phyloP scores from a whole-genome alignment of 306 rosid genomes.

The Cicer arietinum region DNA sequence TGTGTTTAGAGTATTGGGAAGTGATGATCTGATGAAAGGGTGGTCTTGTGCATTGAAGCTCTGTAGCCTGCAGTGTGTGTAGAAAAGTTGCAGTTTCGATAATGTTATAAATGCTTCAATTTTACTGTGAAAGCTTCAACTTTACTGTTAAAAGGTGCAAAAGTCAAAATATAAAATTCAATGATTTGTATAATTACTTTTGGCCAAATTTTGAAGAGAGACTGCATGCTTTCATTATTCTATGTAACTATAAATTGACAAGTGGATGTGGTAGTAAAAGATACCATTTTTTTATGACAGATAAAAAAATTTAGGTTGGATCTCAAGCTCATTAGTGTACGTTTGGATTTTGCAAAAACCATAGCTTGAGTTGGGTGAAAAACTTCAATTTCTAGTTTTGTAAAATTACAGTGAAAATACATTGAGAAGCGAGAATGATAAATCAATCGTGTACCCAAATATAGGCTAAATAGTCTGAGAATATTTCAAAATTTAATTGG shows the following conservation, averaged over 20 bases:
- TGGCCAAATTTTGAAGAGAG: slow-evolving; percentile 4
- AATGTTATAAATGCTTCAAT: slow-evolving; percentile 46
- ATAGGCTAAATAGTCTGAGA: too few species aligned
- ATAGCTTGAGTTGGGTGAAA: too few species aligned
- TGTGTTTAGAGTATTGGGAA: slow-evolving; percentile 48
- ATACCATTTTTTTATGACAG: too few species aligned
- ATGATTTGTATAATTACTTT: slow-evolving; percentile 33
- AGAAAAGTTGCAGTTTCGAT: slow-evolving; percentile 39
- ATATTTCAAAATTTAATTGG: too few species aligned
- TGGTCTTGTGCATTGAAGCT: slow-evolving; percentile 34
- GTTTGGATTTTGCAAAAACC: too few species aligned
- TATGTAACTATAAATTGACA: slow-evolving; percentile 41
- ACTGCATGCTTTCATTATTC: slow-evolving; percentile 30
- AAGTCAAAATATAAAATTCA: slow-evolving; percentile 34
- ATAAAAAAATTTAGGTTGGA: too few species aligned
- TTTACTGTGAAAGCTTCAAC: slow-evolving; percentile 29
- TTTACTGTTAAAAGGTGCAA: slow-evolving; percentile 2
- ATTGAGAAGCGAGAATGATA: too few species aligned
- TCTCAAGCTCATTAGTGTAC: too few species aligned
- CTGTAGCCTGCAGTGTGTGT: slow-evolving; percentile 25
- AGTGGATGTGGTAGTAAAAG: background rate
- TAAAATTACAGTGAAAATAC: too few species aligned
- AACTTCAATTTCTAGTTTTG: too few species aligned
- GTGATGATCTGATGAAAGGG: slow-evolving; percentile 15
- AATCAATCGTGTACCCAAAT: too few species aligned